A percentile compares a stretch with the other conserved stretches of the same genome.
phyloP scores from a whole-genome alignment of 129 eudicot genomes.

The Artemisia tridentata region DNA sequence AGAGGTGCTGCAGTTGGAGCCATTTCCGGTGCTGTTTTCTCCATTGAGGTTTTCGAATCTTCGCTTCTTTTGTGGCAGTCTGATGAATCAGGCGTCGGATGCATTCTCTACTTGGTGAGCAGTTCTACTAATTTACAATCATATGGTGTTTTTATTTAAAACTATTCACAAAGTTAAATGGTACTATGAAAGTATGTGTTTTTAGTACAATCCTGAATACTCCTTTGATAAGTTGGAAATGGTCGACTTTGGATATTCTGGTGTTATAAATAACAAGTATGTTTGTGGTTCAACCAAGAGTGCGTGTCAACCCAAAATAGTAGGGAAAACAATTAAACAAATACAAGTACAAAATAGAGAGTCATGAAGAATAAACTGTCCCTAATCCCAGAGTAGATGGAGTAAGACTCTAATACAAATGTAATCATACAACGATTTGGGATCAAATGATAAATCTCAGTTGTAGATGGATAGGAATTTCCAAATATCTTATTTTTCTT shows the following conservation, averaged over 20 bases:
- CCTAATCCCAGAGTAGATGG: no score
- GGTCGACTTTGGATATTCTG: neutral
- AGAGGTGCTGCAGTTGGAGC: constrained; percentile 99
- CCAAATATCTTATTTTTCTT: constrained; percentile 27
- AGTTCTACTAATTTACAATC: neutral
- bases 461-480: neutral
- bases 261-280: neutral
- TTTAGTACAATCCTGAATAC: neutral
- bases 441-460: no score
- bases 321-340: no score
- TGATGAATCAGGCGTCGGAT: constrained; percentile 92
- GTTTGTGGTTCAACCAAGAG: neutral
- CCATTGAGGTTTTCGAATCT: constrained; percentile 93
- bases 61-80: constrained; percentile 88
- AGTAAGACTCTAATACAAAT: no score
- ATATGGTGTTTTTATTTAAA: neutral
- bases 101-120: constrained; percentile 89
- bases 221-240: constrained; percentile 7
- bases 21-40: constrained; percentile 98
- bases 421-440: no score
- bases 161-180: neutral
- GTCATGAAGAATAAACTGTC: no score
- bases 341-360: no score
- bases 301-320: neutral
- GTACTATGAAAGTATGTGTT: neutral